Conservation (phyloP, 2,329 filamentous ascomycete genomes). For the Fusarium incarnatum region DNA sequence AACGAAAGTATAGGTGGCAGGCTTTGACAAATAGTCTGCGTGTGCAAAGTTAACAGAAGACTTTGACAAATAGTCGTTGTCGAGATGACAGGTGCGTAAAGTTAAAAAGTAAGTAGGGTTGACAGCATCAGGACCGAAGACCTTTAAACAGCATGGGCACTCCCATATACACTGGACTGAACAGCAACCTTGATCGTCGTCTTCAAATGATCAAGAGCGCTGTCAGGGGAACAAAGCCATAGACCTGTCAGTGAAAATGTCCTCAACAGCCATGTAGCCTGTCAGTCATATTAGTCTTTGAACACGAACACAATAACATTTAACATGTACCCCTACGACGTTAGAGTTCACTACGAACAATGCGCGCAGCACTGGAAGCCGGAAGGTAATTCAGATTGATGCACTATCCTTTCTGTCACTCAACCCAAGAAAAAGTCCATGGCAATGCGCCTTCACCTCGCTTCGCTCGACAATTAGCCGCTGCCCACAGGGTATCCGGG, state of each 20-base stretch:
- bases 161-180: not conserved
- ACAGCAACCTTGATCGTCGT: not conserved
- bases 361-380: constrained; percentile 18
- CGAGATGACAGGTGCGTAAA: not conserved
- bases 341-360: not conserved
- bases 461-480: constrained; percentile 43
- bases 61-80: not conserved
- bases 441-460: constrained; percentile 28
- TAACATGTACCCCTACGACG: no score
- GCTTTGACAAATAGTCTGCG: not conserved
- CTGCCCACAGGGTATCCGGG: constrained; percentile 46
- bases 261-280: not conserved
- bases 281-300: not conserved
- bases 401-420: constrained; percentile 33
- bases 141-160: constrained; percentile 4
- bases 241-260: constrained; percentile 6
- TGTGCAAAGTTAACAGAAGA: no score
- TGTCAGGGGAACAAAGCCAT: not conserved
- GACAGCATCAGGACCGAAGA: not conserved
- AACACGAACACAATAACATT: not conserved
- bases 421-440: constrained; percentile 23
- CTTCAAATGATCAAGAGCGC: not conserved
- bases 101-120: not conserved
- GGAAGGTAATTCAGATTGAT: constrained; percentile 38
- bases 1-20: not conserved